phyloP scores from a whole-genome alignment of 805 yeast genomes.

The Wickerhamomyces rabaulensis region DNA sequence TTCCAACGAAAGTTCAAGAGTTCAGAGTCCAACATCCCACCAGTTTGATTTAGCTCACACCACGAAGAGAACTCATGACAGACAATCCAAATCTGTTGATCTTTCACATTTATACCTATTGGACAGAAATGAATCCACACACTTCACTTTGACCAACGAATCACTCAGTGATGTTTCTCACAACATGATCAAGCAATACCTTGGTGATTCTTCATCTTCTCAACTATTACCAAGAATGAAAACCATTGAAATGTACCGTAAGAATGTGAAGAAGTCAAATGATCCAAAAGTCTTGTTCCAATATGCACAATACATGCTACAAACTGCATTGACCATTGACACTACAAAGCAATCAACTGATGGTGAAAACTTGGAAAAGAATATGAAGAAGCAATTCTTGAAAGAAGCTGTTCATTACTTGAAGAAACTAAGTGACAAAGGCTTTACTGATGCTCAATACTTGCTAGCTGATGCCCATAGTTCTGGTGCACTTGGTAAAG shows the following conservation, averaged over 20 bases:
- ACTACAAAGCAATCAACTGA: slow-evolving; percentile 6
- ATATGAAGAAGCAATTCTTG: slow-evolving; percentile 50
- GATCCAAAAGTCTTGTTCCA: slow-evolving; percentile 87
- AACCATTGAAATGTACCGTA: slow-evolving; percentile 81
- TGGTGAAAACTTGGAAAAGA: slow-evolving; percentile 29
- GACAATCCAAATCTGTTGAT: slow-evolving; percentile 33
- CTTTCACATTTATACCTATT: slow-evolving; percentile 35
- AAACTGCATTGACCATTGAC: slow-evolving; percentile 68
- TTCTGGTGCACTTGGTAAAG: slow-evolving; percentile 77
- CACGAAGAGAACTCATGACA: slow-evolving; percentile 9
- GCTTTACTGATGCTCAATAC: slow-evolving; percentile 88
- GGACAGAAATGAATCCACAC: slow-evolving; percentile 28
- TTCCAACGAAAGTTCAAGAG: slow-evolving; percentile 2
- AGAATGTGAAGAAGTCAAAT: slow-evolving; percentile 77
- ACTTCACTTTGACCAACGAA: slow-evolving; percentile 34
- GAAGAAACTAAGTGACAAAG: slow-evolving; percentile 68
- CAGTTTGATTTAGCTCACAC: background rate
- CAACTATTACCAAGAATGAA: slow-evolving; percentile 68
- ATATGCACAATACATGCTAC: slow-evolving; percentile 86
- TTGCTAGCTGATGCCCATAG: slow-evolving; percentile 85
- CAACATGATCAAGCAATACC: slow-evolving; percentile 43
- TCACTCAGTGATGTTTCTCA: slow-evolving; percentile 47
- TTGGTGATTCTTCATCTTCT: slow-evolving; percentile 42
- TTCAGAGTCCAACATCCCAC: slow-evolving; percentile 1
- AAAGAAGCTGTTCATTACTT: slow-evolving; percentile 74